Evolutionary conservation across 495 filamentous ascomycete genomes (phyloP).

Genomic region (Jackrogersella minutella): DNA sequence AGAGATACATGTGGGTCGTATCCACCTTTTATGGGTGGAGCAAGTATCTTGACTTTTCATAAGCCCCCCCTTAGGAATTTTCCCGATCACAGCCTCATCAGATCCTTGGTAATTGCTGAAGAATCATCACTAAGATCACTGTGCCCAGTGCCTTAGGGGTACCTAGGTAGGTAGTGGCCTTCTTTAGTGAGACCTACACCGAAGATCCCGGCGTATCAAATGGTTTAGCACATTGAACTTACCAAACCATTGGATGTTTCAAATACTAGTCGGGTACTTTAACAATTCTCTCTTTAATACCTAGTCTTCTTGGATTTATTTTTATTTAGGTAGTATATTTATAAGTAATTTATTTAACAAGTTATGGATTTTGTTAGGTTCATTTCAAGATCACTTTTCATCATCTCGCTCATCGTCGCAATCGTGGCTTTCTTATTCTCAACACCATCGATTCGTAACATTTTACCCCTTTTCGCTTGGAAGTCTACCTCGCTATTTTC

Average conservation of each 20-base stretch:
- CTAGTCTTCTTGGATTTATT: too few species aligned
- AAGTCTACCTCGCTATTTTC: constrained; percentile 22
- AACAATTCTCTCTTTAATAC: background rate
- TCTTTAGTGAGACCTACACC: constrained; percentile 6
- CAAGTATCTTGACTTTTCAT: constrained; percentile 79
- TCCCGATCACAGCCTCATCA: too few species aligned
- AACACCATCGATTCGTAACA: constrained; percentile 11
- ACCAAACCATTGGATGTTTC: constrained; percentile 9
- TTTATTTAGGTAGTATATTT: too few species aligned
- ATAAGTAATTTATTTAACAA: background rate
- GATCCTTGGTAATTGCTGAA: constrained; percentile 44
- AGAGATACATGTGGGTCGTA: too few species aligned
- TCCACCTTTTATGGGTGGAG: too few species aligned
- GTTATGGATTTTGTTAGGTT: constrained; percentile 19
- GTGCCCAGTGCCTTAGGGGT: too few species aligned
- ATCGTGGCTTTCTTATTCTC: constrained; percentile 41
- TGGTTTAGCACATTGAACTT: constrained; percentile 1
- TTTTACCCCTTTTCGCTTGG: constrained; percentile 27
- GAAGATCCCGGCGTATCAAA: background rate
- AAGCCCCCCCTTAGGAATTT: too few species aligned
- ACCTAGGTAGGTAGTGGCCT: background rate
- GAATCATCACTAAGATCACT: constrained; percentile 16
- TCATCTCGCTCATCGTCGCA: constrained; percentile 36
- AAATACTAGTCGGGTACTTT: constrained; percentile 1
- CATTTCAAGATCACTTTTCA: constrained; percentile 21